Conservation (phyloP, 352 stramenopile species). For the Chrysophaeum taylorii region DNA sequence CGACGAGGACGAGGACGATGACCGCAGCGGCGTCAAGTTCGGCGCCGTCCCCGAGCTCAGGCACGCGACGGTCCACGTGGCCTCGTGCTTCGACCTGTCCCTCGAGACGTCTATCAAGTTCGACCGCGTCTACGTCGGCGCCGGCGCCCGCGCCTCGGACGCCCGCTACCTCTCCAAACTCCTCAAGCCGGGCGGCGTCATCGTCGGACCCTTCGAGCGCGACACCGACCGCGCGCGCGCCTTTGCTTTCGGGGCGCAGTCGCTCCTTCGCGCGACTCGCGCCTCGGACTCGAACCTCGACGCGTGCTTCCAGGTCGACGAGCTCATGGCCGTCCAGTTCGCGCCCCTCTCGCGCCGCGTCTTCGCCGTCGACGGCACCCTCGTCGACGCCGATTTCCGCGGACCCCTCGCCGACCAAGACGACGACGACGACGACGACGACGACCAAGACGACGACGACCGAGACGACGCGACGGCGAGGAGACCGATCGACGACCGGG, state of each 20-base stretch:
- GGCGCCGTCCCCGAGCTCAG: constrained; percentile 34
- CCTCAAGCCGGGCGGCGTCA: constrained; percentile 47
- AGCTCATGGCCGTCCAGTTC: neutral
- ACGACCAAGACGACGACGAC: no score
- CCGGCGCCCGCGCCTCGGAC: constrained; percentile 35
- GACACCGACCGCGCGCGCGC: neutral
- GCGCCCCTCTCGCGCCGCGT: neutral
- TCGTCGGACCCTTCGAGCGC: constrained; percentile 40
- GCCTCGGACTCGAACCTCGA: neutral
- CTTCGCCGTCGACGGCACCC: neutral
- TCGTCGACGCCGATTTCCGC: neutral
- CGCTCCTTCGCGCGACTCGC: neutral
- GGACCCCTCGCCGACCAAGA: neutral
- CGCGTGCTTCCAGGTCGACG: neutral
- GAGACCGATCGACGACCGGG: no score
- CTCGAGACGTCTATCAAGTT: constrained; percentile 43
- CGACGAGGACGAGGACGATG: constrained; percentile 24
- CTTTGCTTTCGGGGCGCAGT: neutral
- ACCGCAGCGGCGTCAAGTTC: no score
- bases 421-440: no score
- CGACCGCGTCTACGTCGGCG: constrained; percentile 58
- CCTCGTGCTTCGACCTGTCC: constrained; percentile 28
- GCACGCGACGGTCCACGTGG: constrained; percentile 46
- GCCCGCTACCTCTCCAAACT: constrained; percentile 42
- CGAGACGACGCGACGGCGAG: no score